Evolutionary conservation across 2,329 filamentous ascomycete genomes (phyloP), one percentile per base, ranked within the genome.

Genomic region (Hypomyces perniciosus): DNA sequence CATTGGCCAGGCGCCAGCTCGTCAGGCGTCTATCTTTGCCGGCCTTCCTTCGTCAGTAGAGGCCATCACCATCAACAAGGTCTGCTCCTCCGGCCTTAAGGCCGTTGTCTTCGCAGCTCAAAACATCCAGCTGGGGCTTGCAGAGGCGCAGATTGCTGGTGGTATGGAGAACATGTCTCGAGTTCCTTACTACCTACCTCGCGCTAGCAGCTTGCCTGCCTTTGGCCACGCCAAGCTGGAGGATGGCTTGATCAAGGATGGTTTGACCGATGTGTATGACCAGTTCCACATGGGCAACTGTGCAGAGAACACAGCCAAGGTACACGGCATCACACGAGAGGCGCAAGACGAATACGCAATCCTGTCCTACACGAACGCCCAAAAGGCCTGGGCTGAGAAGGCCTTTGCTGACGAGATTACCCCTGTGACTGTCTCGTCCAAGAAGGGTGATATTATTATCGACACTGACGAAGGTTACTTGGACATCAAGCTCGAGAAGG

Each of bases 81-180:
- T 99, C 54, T 99, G 93, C 74, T 87, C 93, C 4, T 96, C 91
- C 0, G 93, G 93, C 5, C 76, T 99, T 58, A 99, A 99, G 70
- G 88, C 93, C 1, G 90, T 97, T 4, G 84, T 81, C 26, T 80
- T 97, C 41, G 93, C 92, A 1, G 92, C 92, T 1, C 90, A 96
- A 65, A 93, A 95, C 64, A 96, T 97, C 61, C 89, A 96, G 70
- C 80, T 99, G 8, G 92, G 93, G 5, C 78, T 95, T 8, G 82
- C 90, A 12, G 88, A 95, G 62, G 91, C 88, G 0, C 88, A 95
- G 67, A 78, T 97, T 6, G 93, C 93, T 1, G 93, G 93, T 55
- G 93, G 93, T 48, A 96, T 99, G 88, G 93, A 99, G 74, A 96
- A 89, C 71, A 99, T 99, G 93, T 89, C 88, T 5, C 81, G 87